Evolutionary conservation across 805 yeast species (phyloP).

Genomic region (Wickerhamiella azyma): DNA sequence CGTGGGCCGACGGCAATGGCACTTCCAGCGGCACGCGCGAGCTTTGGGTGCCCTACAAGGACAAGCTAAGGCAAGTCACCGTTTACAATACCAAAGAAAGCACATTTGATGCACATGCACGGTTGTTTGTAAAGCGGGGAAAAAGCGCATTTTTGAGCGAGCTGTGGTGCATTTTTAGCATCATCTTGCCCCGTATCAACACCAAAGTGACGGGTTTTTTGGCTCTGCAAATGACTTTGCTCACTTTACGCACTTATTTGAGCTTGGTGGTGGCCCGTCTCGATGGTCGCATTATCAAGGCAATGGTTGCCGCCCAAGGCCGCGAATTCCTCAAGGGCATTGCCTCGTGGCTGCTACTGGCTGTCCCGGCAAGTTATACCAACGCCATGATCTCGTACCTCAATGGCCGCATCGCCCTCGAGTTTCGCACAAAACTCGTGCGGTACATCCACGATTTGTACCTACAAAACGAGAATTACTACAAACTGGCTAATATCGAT

Average conservation of each 20-base stretch:
- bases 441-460: slow-evolving; percentile 86
- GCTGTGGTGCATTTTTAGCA: slow-evolving; percentile 60
- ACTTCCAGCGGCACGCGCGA: slow-evolving; percentile 7
- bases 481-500: slow-evolving; percentile 53
- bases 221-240: slow-evolving; percentile 55
- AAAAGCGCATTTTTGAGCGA: slow-evolving; percentile 61
- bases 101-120: slow-evolving; percentile 15
- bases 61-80: slow-evolving; percentile 4
- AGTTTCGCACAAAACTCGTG: slow-evolving; percentile 70
- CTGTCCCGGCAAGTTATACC: slow-evolving; percentile 86
- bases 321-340: slow-evolving; percentile 62
- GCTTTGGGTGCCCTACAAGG: slow-evolving; percentile 15
- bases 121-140: slow-evolving; percentile 16
- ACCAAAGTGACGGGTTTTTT: slow-evolving; percentile 55
- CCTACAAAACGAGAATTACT: slow-evolving; percentile 63
- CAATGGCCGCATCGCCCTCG: slow-evolving; percentile 61
- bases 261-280: slow-evolving; percentile 73
- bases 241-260: slow-evolving; percentile 74
- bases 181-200: slow-evolving; percentile 61
- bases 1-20: background rate
- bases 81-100: slow-evolving; percentile 9
- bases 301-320: slow-evolving; percentile 70
- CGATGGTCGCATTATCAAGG: slow-evolving; percentile 86
- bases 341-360: slow-evolving; percentile 76
- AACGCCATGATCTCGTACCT: slow-evolving; percentile 78